Evolutionary conservation across 805 yeast genomes (phyloP).

Genomic region (Hanseniaspora lachancei): DNA sequence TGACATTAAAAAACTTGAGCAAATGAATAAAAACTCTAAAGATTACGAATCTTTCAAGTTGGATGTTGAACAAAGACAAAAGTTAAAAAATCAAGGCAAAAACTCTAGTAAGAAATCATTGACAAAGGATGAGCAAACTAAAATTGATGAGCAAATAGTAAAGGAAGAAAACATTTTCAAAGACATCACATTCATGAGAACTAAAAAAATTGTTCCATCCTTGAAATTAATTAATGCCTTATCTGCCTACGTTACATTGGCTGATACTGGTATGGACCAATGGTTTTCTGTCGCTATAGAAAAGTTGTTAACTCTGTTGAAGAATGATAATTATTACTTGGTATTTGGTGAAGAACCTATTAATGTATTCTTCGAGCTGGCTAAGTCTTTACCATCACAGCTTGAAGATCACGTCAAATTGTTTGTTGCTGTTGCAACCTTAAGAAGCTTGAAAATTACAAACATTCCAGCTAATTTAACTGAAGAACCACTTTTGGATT

Average conservation of each 20-base stretch:
- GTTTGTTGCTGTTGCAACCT: constrained; percentile 55
- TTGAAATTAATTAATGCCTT: constrained; percentile 42
- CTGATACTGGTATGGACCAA: constrained; percentile 47
- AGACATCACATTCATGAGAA: constrained; percentile 31
- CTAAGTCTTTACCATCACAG: constrained; percentile 40
- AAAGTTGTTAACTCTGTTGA: constrained; percentile 35
- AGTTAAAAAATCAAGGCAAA: constrained; percentile 40
- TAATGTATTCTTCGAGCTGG: constrained; percentile 40
- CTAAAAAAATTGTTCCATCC: constrained; percentile 33
- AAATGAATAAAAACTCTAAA: constrained; percentile 53
- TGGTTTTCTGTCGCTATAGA: constrained; percentile 67
- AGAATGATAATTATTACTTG: constrained; percentile 25
- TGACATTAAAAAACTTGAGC: constrained; percentile 32
- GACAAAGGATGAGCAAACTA: constrained; percentile 61
- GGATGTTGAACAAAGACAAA: constrained; percentile 75
- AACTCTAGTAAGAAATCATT: constrained; percentile 35
- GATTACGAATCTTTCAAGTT: constrained; percentile 78
- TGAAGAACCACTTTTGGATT: constrained; percentile 40
- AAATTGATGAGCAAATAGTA: constrained; percentile 48
- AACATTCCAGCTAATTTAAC: constrained; percentile 34
- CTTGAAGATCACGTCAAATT: constrained; percentile 35
- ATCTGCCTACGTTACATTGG: constrained; percentile 34
- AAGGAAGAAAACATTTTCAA: constrained; percentile 48
- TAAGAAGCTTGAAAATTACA: constrained; percentile 41
- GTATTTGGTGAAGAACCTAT: constrained; percentile 36